Conservation (phyloP, 2,329 filamentous ascomycete species). For the Didymella segeticola region DNA sequence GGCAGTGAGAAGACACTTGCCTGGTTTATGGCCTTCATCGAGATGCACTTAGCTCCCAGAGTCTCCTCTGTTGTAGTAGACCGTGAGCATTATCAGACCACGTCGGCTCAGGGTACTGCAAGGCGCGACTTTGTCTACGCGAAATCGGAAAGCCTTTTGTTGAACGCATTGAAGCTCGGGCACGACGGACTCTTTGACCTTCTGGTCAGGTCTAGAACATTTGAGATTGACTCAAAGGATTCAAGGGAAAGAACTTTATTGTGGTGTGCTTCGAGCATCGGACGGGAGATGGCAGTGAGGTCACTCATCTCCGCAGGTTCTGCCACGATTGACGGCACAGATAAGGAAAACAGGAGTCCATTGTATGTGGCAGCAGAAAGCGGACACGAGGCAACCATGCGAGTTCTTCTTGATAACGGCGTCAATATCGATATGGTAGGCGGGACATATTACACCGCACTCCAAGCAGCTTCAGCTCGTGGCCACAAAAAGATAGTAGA, state of each 20-base stretch:
- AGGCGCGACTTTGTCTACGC: constrained; percentile 21
- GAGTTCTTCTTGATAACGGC: neutral
- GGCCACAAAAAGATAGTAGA: neutral
- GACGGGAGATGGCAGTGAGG: neutral
- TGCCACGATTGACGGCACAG: neutral
- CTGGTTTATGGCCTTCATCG: neutral
- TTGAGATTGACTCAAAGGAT: constrained; percentile 3
- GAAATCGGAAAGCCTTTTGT: constrained; percentile 24
- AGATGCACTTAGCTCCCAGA: neutral
- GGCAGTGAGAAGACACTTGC: neutral
- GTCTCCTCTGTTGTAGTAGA: neutral
- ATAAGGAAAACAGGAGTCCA: neutral
- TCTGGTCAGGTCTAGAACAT: constrained; percentile 26
- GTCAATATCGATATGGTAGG: neutral
- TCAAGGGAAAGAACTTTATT: neutral
- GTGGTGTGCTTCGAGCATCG: neutral
- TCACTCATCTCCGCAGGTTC: neutral
- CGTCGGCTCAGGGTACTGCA: neutral
- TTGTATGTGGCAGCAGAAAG: neutral
- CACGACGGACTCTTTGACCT: constrained; percentile 24
- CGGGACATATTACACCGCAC: neutral
- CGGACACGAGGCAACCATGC: neutral
- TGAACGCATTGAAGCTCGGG: constrained; percentile 32
- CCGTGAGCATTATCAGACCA: neutral
- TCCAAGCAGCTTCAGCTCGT: neutral